Evolutionary conservation across 2,329 filamentous ascomycete genomes (phyloP).

Genomic region (Aspergillus luchuensis): DNA sequence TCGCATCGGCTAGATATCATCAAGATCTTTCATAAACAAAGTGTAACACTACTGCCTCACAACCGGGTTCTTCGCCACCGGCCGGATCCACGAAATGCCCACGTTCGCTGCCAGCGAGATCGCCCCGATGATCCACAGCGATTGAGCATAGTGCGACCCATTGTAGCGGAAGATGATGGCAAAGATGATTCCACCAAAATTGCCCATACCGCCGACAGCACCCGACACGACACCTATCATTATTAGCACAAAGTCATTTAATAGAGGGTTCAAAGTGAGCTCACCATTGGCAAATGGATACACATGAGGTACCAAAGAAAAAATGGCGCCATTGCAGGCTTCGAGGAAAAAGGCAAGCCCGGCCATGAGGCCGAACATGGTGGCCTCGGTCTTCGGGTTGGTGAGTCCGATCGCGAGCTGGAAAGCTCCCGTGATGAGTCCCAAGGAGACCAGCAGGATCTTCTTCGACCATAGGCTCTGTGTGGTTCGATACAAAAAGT

Average conservation of each 20-base stretch:
- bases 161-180: conserved; percentile 80
- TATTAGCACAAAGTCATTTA: not conserved
- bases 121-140: conserved; percentile 80
- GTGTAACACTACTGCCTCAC: not conserved
- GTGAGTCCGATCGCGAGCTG: conserved; percentile 64
- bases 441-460: conserved; percentile 59
- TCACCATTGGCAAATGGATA: conserved; percentile 78
- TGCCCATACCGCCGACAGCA: conserved; percentile 76
- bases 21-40: not conserved
- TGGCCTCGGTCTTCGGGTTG: conserved; percentile 62
- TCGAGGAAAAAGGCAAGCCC: conserved; percentile 81
- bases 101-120: conserved; percentile 72
- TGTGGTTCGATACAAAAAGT: conserved; percentile 57
- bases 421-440: conserved; percentile 60
- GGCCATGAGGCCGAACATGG: conserved; percentile 75
- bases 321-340: conserved; percentile 83
- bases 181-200: conserved; percentile 82
- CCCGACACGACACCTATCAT: conserved; percentile 65
- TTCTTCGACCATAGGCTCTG: conserved; percentile 65
- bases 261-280: conserved; percentile 16
- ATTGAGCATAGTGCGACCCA: conserved; percentile 66
- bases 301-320: conserved; percentile 82
- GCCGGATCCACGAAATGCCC: conserved; percentile 64
- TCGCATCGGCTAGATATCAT: not conserved
- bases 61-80: conserved; percentile 57